These are phyloP conservation scores for Aspergillus aculeatus DNA, from an alignment of 2,329 filamentous ascomycete genomes.

Conservation along the genomic window DNA sequence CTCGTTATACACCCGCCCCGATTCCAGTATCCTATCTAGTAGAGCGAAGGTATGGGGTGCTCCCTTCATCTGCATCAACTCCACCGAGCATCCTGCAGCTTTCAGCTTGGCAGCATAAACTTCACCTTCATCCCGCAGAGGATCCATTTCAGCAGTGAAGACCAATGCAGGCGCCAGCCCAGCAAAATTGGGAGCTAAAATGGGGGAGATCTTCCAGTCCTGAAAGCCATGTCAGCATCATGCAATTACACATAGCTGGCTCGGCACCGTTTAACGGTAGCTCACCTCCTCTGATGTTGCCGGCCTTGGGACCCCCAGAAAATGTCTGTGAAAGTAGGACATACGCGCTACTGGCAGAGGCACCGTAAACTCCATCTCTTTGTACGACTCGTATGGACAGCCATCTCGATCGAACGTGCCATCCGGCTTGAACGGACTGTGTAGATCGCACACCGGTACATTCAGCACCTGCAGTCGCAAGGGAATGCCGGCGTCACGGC, in stretches of 20 bases:
- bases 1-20: constrained; percentile 28
- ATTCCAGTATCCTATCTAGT: constrained; percentile 33
- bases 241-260: background rate
- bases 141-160: constrained; percentile 43
- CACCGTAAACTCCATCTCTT: constrained; percentile 39
- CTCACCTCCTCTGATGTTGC: constrained; percentile 35
- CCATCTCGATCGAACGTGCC: constrained; percentile 36
- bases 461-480: constrained; percentile 39
- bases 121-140: constrained; percentile 44
- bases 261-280: background rate
- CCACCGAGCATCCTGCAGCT: constrained; percentile 35
- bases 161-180: constrained; percentile 41
- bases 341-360: constrained; percentile 39
- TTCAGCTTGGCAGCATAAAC: constrained; percentile 39
- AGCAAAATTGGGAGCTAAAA: constrained; percentile 36
- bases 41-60: constrained; percentile 35
- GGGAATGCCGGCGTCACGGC: constrained; percentile 37
- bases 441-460: constrained; percentile 39
- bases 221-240: constrained; percentile 17
- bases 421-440: constrained; percentile 36
- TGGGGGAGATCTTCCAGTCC: constrained; percentile 46
- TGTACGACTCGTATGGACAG: constrained; percentile 41
- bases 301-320: constrained; percentile 39
- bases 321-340: constrained; percentile 41
- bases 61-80: constrained; percentile 31